Conservation (phyloP, 2,329 filamentous ascomycete species). For the Dryadomyces quercus-mongolicae region DNA sequence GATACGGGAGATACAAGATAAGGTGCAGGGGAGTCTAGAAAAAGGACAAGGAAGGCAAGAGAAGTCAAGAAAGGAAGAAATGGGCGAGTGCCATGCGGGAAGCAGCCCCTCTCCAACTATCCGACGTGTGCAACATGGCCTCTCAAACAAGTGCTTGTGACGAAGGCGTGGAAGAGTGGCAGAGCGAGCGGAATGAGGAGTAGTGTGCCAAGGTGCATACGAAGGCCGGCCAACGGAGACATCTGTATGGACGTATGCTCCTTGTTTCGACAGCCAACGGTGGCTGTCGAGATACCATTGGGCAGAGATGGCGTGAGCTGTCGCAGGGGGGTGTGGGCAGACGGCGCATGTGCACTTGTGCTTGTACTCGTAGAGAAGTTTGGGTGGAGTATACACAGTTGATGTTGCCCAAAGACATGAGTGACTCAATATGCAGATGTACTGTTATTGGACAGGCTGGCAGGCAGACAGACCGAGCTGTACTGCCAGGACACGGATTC, state of each 20-base stretch:
- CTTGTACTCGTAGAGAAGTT: too few species aligned
- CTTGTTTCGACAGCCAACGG: neutral
- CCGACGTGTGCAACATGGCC: neutral
- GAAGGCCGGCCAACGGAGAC: neutral
- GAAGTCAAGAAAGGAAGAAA: neutral
- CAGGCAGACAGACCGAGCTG: neutral
- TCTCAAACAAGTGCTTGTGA: neutral
- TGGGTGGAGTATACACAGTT: neutral
- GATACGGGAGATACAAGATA: neutral
- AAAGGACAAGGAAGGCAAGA: neutral
- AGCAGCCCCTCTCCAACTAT: neutral
- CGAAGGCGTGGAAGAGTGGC: neutral
- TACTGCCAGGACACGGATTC: neutral
- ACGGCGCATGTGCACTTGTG: neutral
- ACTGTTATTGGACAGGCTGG: neutral
- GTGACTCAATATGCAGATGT: neutral
- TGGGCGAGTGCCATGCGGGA: neutral
- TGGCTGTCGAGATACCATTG: neutral
- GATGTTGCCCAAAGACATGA: neutral
- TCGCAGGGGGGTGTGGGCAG: too few species aligned
- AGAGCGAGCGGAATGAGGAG: neutral
- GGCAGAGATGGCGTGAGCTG: neutral
- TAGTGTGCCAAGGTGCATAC: neutral
- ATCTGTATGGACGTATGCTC: too few species aligned
- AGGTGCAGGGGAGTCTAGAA: neutral